Evolutionary conservation across 495 filamentous ascomycete genomes (phyloP).

Genomic region (Penicillium malachiteum): DNA sequence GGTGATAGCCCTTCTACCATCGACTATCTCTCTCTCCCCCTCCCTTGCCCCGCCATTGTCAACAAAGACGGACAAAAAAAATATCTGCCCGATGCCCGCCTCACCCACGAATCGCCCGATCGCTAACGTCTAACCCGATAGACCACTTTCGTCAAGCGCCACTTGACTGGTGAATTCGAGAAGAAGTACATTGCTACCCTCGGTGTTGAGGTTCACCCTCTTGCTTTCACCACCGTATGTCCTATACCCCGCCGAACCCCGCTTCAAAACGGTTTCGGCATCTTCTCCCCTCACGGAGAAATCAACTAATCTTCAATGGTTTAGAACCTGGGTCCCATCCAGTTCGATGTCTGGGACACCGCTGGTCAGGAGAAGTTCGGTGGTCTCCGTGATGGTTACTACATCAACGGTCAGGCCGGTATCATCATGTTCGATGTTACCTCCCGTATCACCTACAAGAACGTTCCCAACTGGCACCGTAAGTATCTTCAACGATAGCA

Average conservation of each 20-base stretch:
- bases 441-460: slow-evolving; percentile 99
- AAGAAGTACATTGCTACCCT: slow-evolving; percentile 99
- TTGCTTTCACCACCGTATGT: slow-evolving; percentile 88
- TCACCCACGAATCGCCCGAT: slow-evolving; percentile 15
- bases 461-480: slow-evolving; percentile 99
- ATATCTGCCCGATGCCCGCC: slow-evolving; percentile 29
- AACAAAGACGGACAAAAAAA: slow-evolving; percentile 24
- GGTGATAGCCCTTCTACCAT: slow-evolving; percentile 6
- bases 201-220: slow-evolving; percentile 98
- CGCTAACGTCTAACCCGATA: slow-evolving; percentile 45
- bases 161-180: slow-evolving; percentile 99
- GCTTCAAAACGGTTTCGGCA: slow-evolving; percentile 20
- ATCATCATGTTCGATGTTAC: slow-evolving; percentile 99
- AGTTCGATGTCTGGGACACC: slow-evolving; percentile 99
- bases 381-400: slow-evolving; percentile 99
- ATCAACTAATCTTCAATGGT: slow-evolving; percentile 38
- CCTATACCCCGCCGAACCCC: slow-evolving; percentile 56
- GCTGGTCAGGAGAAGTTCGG: slow-evolving; percentile 99
- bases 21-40: slow-evolving; percentile 4
- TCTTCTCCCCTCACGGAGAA: slow-evolving; percentile 7
- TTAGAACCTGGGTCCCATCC: slow-evolving; percentile 91
- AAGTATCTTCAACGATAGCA: slow-evolving; percentile 42
- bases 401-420: slow-evolving; percentile 99
- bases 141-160: slow-evolving; percentile 99
- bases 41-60: slow-evolving; percentile 31